Conservation (phyloP, 345 rosid species). For the Pugionium dolabratum region DNA sequence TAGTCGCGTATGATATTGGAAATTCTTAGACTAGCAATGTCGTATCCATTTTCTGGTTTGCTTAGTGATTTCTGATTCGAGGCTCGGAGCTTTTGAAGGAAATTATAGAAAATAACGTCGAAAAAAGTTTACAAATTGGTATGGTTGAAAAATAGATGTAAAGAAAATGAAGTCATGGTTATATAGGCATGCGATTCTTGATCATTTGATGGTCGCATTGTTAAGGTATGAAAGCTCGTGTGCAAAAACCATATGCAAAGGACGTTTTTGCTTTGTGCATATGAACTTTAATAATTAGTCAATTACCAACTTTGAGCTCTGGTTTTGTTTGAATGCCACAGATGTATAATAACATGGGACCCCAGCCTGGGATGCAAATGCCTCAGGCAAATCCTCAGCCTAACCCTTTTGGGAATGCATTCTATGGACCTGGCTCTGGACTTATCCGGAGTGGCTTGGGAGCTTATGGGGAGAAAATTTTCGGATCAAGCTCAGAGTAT, state of each 20-base stretch:
- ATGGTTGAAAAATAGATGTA: background rate
- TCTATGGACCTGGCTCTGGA: constrained; percentile 95
- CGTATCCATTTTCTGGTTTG: constrained; percentile 8
- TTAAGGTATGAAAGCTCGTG: background rate
- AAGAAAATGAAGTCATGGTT: background rate
- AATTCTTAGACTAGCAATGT: constrained; percentile 12
- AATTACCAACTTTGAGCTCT: constrained; percentile 6
- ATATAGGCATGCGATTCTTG: background rate
- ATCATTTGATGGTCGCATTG: constrained; percentile 11
- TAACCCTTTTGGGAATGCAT: constrained; percentile 83
- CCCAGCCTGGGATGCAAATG: constrained; percentile 69
- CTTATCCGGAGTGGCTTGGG: constrained; percentile 86
- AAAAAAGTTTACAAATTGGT: background rate
- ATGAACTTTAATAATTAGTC: background rate
- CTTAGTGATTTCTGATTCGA: constrained; percentile 1
- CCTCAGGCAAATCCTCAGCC: constrained; percentile 72
- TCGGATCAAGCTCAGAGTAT: constrained; percentile 94
- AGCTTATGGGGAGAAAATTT: constrained; percentile 87
- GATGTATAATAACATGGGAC: constrained; percentile 76
- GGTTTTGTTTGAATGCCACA: constrained; percentile 41
- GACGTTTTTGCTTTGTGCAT: background rate
- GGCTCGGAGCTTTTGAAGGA: background rate
- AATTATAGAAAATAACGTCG: background rate
- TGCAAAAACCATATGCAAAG: background rate
- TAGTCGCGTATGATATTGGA: background rate